Evolutionary conservation across 306 rosid species (phyloP).

Genomic region (Inga oerstediana): DNA sequence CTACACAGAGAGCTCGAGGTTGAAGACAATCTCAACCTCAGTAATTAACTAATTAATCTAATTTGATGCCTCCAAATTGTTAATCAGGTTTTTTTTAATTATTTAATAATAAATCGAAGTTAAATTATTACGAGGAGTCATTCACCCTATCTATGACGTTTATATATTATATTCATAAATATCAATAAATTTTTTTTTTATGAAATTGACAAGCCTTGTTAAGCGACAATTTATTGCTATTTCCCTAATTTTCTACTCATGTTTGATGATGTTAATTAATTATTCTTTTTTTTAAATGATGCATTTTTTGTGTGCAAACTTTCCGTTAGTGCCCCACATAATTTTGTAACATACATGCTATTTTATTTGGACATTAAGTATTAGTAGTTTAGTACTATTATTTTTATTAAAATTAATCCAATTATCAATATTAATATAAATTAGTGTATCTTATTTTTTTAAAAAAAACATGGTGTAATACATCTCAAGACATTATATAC

Average conservation of each 20-base stretch:
- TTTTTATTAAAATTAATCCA: not conserved
- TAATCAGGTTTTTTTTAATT: not conserved
- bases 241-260: not conserved
- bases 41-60: not conserved
- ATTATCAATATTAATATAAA: not conserved
- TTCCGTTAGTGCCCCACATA: not conserved
- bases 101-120: not conserved
- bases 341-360: not conserved
- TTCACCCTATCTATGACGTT: not conserved
- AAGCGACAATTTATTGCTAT: not conserved
- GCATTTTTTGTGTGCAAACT: not conserved
- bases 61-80: not conserved
- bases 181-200: not conserved
- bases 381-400: not conserved
- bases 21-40: not conserved
- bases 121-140: not conserved
- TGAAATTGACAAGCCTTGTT: no score
- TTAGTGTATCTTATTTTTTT: no score
- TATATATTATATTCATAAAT: not conserved
- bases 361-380: not conserved
- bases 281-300: not conserved
- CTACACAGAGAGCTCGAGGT: not conserved
- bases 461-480: no score
- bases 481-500: not conserved
- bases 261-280: not conserved